Base-by-base conservation (phyloP, 805 yeast genomes). In the Lipomyces yamanashiensis region DNA sequence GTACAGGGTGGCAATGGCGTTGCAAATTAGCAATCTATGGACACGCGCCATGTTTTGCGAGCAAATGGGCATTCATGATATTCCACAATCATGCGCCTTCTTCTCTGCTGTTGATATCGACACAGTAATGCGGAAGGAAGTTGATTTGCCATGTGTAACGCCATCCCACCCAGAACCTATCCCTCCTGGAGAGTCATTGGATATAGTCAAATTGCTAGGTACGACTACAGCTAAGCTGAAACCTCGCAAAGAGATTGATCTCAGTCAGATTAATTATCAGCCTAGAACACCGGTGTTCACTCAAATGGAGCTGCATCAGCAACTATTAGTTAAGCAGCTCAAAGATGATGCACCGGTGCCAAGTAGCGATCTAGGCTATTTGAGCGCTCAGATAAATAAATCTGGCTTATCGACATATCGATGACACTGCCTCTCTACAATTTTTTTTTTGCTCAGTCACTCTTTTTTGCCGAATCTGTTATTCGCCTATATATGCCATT, bases 81-180 rank as follows among this genome's bases (percentile, higher is more conserved):
- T 95, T 44, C 99, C 99, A 0, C 97, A 92, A 71, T 87, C 92
- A 12, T 90, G 96, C 77, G 98, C 99, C 0, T 95, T 95, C 74
- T 95, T 95, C 74, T 90, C 97, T 0, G 92, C 91, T 44, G 92
- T 95, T 45, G 99, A 95, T 73, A 84, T 96, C 59, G 99, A 95
- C 73, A 84, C 82, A 65, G 89, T 93, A 3, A 77, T 96, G 69
- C 80, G 99, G 69, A 95, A 95, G 72, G 99, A 96, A 71, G 98
- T 93, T n/a, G 86, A 86, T 67, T 79, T 92, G 80, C 91, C 88
- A 66, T 93, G 98, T 76, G 81, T 91, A 1, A 96, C 99, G 0
- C 97, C 98, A 0, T 90, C 97, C 0, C 87, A 92, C 70, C 85
- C 87, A 0, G 70, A 73, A 7, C 77, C 93, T 0, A 86, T 92